phyloP scores from a whole-genome alignment of 2,329 filamentous ascomycete genomes.

The Neoscytalidium dimidiatum region DNA sequence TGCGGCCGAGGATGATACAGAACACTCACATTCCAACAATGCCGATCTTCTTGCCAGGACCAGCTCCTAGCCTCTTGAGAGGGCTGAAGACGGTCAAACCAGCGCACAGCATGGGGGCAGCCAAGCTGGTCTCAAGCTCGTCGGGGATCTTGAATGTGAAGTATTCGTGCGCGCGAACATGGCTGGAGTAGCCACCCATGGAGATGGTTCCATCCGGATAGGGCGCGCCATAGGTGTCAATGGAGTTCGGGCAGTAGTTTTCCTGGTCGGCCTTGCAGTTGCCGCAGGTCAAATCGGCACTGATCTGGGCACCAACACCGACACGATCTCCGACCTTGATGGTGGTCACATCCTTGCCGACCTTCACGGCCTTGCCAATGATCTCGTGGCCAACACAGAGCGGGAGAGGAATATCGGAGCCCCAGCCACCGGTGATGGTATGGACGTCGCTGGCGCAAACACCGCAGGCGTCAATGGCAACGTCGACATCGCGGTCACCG shows the following conservation, averaged over 20 bases:
- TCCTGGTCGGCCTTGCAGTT: slow-evolving; percentile 56
- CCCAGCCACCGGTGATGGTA: slow-evolving; percentile 62
- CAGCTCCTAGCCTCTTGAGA: slow-evolving; percentile 72
- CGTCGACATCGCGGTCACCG: slow-evolving; percentile 82
- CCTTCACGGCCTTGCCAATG: slow-evolving; percentile 52
- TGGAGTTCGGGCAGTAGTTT: slow-evolving; percentile 54
- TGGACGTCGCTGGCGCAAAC: slow-evolving; percentile 52
- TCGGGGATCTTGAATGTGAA: slow-evolving; percentile 77
- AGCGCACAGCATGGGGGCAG: slow-evolving; percentile 82
- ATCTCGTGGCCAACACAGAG: slow-evolving; percentile 68
- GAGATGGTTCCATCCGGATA: slow-evolving; percentile 62
- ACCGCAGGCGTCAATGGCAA: slow-evolving; percentile 70
- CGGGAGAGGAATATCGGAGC: slow-evolving; percentile 60
- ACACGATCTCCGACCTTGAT: slow-evolving; percentile 50
- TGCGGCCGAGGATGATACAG: too few relatives aligned
- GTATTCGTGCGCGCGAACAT: slow-evolving; percentile 76
- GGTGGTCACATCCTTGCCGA: slow-evolving; percentile 52
- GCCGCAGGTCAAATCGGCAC: slow-evolving; percentile 51
- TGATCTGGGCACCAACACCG: slow-evolving; percentile 53
- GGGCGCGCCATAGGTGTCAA: slow-evolving; percentile 53
- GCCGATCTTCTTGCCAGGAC: slow-evolving; percentile 77
- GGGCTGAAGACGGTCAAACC: slow-evolving; percentile 80
- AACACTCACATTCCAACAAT: slow-evolving; percentile 64
- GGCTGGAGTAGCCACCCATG: slow-evolving; percentile 67
- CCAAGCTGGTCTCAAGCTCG: slow-evolving; percentile 59